Percentiles rank a stretch among this genome's conserved stretches.
Evolutionary conservation across 2,329 filamentous ascomycete genomes (phyloP).

Genomic region (Colletotrichum sp.): DNA sequence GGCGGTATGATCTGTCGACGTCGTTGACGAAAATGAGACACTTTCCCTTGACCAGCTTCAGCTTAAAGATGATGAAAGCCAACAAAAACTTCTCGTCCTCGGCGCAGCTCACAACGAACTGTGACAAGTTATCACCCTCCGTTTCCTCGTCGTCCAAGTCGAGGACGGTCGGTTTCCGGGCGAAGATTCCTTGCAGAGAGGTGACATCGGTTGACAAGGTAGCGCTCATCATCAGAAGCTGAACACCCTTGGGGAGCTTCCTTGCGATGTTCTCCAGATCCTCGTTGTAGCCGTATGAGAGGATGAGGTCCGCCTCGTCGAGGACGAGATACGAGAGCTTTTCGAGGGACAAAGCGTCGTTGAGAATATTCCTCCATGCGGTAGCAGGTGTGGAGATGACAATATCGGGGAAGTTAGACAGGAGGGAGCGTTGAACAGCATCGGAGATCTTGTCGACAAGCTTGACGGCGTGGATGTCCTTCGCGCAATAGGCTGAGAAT

Average conservation of each 20-base stretch:
- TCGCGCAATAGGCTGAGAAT: constrained; percentile 82
- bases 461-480: constrained; percentile 83
- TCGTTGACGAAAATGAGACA: constrained; percentile 77
- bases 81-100: constrained; percentile 98
- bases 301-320: constrained; percentile 91
- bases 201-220: constrained; percentile 90
- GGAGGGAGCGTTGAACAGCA: constrained; percentile 83
- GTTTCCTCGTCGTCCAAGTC: constrained; percentile 84
- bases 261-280: constrained; percentile 83
- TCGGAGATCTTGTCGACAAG: constrained; percentile 90
- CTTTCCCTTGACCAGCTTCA: constrained; percentile 93
- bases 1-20: constrained; percentile 84
- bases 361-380: constrained; percentile 79
- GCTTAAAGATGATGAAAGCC: constrained; percentile 92
- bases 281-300: constrained; percentile 93
- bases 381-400: constrained; percentile 91
- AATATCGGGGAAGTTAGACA: constrained; percentile 86
- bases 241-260: constrained; percentile 81
- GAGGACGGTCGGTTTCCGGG: constrained; percentile 77
- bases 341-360: constrained; percentile 71
- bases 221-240: constrained; percentile 93
- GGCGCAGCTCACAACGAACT: constrained; percentile 89
- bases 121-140: constrained; percentile 77
- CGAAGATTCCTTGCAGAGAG: constrained; percentile 83
- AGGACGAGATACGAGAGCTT: constrained; percentile 81